phyloP scores from a whole-genome alignment of 345 rosid species.

The Pistacia integerrima region DNA sequence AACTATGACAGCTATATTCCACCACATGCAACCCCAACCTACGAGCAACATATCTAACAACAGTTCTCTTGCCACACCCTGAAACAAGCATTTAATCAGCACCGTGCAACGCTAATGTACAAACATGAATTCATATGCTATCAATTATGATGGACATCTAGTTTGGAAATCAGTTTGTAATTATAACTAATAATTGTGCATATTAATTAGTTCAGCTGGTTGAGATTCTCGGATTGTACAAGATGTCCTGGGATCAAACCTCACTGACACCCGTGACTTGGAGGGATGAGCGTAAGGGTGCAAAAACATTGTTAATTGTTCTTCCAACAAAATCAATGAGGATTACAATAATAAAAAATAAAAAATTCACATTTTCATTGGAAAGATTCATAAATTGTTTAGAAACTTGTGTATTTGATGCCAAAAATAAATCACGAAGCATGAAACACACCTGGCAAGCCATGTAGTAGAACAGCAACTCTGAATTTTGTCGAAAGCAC shows the following conservation, averaged over 20 bases:
- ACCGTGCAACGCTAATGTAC: not conserved
- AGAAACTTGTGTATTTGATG: not conserved
- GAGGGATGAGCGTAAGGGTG: not conserved
- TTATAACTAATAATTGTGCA: not conserved
- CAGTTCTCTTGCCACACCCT: constrained; percentile 96
- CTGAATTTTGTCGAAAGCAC: constrained; percentile 80
- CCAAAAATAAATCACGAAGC: constrained; percentile 23
- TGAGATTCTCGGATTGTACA: not conserved
- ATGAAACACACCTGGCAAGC: constrained; percentile 58
- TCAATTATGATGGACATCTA: constrained; percentile 1
- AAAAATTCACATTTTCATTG: not conserved
- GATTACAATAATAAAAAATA: too few relatives aligned
- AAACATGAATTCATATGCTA: not conserved
- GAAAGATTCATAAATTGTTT: not conserved
- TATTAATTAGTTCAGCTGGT: not conserved
- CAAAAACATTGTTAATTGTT: too few relatives aligned
- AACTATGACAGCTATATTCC: constrained; percentile 86
- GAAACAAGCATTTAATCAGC: constrained; percentile 28
- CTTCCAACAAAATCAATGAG: too few relatives aligned
- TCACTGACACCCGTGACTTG: not conserved
- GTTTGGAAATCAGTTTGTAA: not conserved
- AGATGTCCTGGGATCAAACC: not conserved
- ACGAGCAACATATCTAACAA: constrained; percentile 72
- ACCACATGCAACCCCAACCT: constrained; percentile 87
- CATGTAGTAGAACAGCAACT: constrained; percentile 82